phyloP scores from a whole-genome alignment of 495 filamentous ascomycete genomes.

The Tuber melanosporum region DNA sequence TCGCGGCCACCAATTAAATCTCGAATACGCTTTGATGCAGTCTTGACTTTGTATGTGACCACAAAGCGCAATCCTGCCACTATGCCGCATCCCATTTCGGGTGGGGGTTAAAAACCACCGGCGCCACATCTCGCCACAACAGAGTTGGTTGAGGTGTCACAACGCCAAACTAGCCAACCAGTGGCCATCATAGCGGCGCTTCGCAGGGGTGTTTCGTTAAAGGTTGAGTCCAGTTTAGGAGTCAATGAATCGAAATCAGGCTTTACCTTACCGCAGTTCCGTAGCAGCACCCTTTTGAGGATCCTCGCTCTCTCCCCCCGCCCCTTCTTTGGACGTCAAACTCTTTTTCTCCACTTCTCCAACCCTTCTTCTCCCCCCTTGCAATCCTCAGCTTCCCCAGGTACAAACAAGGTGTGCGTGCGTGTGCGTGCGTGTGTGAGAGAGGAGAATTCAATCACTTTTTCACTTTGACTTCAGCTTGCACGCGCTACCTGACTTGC shows the following conservation, averaged over 20 bases:
- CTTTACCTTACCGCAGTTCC: not conserved
- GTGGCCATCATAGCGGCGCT: not conserved
- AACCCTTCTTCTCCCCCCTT: not conserved
- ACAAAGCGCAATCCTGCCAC: not conserved
- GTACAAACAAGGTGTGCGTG: not conserved
- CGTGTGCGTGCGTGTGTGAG: not conserved
- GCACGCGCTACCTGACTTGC: not conserved
- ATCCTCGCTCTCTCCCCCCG: not conserved
- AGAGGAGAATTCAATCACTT: not conserved
- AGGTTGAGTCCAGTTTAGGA: not conserved
- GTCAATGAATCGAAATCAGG: not conserved
- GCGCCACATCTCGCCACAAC: not conserved
- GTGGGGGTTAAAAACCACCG: not conserved
- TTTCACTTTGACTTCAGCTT: slow-evolving; percentile 4
- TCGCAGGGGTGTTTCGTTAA: not conserved
- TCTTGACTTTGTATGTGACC: not conserved
- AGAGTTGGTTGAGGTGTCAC: not conserved
- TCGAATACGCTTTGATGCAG: not conserved
- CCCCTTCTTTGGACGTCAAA: not conserved
- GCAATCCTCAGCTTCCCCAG: not conserved
- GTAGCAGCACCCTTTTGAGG: not conserved
- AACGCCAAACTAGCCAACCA: not conserved
- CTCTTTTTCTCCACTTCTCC: not conserved
- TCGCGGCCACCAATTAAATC: not conserved
- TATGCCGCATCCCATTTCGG: not conserved